Percentiles rank a stretch among this genome's conserved stretches.
These are phyloP conservation scores for Aspergillus hancockii DNA, from an alignment of 495 filamentous ascomycete species.

Conservation along the genomic window DNA sequence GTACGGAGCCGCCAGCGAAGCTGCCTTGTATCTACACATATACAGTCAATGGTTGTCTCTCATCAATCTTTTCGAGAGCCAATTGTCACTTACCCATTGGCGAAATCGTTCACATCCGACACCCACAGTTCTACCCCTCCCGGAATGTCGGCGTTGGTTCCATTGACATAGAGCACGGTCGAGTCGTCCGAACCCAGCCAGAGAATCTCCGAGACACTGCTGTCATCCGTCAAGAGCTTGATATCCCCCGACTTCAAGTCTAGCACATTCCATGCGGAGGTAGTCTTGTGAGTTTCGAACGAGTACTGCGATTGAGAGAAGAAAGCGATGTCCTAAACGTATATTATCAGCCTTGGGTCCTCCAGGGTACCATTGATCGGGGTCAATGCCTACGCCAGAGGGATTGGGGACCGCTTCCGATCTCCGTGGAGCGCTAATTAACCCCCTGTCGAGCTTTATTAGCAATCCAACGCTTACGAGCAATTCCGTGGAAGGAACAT, in stretches of 20 bases:
- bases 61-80: not conserved
- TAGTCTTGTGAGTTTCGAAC: slow-evolving; percentile 38
- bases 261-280: slow-evolving; percentile 37
- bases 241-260: slow-evolving; percentile 41
- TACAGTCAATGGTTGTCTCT: slow-evolving; percentile 1
- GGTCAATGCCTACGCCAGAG: slow-evolving; percentile 31
- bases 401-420: slow-evolving; percentile 40
- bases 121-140: slow-evolving; percentile 47
- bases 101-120: slow-evolving; percentile 31
- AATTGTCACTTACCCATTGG: slow-evolving; percentile 22
- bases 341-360: not conserved
- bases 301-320: slow-evolving; percentile 48
- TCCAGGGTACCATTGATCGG: not conserved
- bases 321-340: slow-evolving; percentile 26
- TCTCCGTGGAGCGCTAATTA: slow-evolving; percentile 39
- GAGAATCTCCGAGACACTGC: slow-evolving; percentile 45
- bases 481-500: not conserved
- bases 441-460: slow-evolving; percentile 18
- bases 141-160: slow-evolving; percentile 42
- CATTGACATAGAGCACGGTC: slow-evolving; percentile 48
- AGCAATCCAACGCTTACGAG: not conserved
- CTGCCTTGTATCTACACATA: slow-evolving; percentile 52
- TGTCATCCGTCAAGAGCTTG: slow-evolving; percentile 38
- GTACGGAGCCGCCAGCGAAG: slow-evolving; percentile 59
- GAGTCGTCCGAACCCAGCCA: slow-evolving; percentile 45